phyloP scores from a whole-genome alignment of 331 rosid species.

The Rosa hybrid region DNA sequence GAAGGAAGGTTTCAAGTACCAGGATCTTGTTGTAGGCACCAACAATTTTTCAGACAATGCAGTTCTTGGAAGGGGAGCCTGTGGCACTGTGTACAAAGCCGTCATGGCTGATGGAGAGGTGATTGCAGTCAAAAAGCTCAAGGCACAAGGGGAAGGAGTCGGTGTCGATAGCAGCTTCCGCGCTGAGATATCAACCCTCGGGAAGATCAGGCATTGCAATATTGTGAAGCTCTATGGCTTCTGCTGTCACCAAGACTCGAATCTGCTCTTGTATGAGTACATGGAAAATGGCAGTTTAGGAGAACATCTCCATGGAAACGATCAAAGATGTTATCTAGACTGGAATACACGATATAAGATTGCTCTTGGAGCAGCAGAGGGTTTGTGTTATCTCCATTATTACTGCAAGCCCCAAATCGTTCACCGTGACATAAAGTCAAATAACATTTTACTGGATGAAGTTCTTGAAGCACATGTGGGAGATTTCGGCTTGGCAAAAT shows the following conservation, averaged over 20 bases:
- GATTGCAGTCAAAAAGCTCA: conserved; percentile 70
- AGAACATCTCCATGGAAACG: conserved; percentile 64
- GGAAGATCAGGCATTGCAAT: conserved; percentile 75
- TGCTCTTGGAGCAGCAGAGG: conserved; percentile 79
- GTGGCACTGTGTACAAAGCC: conserved; percentile 78
- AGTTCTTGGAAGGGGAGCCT: conserved; percentile 70
- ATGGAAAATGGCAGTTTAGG: conserved; percentile 81
- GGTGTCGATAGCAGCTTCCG: conserved; percentile 61
- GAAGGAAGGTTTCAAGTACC: conserved; percentile 67
- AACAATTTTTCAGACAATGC: conserved; percentile 51
- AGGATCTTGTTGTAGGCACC: conserved; percentile 75
- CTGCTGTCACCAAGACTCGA: conserved; percentile 71
- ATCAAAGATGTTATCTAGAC: conserved; percentile 40
- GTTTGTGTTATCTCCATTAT: conserved; percentile 69
- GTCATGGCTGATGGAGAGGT: conserved; percentile 52
- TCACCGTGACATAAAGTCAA: conserved; percentile 73
- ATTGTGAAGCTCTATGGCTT: conserved; percentile 76
- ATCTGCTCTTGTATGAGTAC: conserved; percentile 67
- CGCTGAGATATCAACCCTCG: conserved; percentile 79
- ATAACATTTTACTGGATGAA: conserved; percentile 68
- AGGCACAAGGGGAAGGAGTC: conserved; percentile 63
- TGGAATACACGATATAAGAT: conserved; percentile 61
- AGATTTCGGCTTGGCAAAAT: conserved; percentile 76
- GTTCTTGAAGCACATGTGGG: conserved; percentile 65
- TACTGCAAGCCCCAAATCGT: conserved; percentile 77